phyloP scores from a whole-genome alignment of 1,284 basidiomycete species.

The Lignosus rhinocerotis region DNA sequence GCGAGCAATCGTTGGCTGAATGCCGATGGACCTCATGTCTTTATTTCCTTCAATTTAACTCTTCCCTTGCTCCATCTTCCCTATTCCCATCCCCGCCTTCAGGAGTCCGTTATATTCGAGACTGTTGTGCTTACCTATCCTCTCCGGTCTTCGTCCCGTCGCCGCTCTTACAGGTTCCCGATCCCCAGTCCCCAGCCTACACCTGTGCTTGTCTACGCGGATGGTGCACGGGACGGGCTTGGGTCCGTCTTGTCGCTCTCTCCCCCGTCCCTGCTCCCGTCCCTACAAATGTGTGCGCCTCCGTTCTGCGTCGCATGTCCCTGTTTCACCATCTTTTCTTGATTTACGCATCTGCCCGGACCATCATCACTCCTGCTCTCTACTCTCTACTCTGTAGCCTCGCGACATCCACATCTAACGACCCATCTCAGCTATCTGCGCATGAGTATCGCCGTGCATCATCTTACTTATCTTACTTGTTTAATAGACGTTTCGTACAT shows the following conservation, averaged over 20 bases:
- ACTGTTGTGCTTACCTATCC: conserved; percentile 7
- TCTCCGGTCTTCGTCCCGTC: background rate
- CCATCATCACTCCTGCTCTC: conserved; percentile 5
- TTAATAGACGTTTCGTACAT: conserved; percentile 3
- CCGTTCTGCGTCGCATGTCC: background rate
- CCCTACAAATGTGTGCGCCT: background rate
- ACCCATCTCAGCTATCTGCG: background rate
- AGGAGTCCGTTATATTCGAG: background rate
- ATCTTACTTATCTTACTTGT: background rate
- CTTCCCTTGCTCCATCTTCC: background rate
- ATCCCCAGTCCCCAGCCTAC: background rate
- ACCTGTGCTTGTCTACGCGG: background rate
- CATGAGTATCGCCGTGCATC: background rate
- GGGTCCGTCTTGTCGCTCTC: background rate
- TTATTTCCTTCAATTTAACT: background rate
- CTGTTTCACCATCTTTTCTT: background rate
- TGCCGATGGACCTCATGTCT: background rate
- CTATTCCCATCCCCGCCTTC: background rate
- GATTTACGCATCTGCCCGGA: conserved; percentile 16
- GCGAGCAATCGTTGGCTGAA: conserved; percentile 4
- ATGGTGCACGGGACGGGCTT: background rate
- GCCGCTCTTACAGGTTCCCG: background rate
- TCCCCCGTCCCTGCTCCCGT: background rate
- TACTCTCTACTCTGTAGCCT: background rate
- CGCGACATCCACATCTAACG: conserved; percentile 2